A percentile compares a stretch with the other conserved stretches of the same genome.
Conservation (phyloP, 768 basidiomycete genomes). For the Phanerochaete sordida region DNA sequence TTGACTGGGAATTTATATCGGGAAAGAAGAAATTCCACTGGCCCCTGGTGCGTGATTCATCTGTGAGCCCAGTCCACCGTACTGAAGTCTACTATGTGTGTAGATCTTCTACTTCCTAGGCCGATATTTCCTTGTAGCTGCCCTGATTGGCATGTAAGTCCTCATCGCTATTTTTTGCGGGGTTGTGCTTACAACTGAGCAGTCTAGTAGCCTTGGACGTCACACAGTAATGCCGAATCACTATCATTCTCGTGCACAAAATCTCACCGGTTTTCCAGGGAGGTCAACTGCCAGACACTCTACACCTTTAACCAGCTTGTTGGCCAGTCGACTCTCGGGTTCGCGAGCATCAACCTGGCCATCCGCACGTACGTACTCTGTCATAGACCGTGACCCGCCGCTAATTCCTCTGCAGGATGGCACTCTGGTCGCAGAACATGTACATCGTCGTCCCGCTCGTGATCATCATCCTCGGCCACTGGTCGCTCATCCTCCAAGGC, state of each 20-base stretch:
- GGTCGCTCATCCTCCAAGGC: constrained; percentile 72
- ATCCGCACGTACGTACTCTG: constrained; percentile 37
- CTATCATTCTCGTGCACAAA: not conserved
- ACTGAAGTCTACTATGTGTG: not conserved
- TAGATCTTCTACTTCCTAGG: constrained; percentile 44
- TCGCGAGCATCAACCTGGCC: constrained; percentile 46
- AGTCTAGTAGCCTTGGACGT: constrained; percentile 37
- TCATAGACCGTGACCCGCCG: not conserved
- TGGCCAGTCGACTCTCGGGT: constrained; percentile 39
- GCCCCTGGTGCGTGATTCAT: constrained; percentile 41
- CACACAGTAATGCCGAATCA: constrained; percentile 20
- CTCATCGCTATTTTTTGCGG: not conserved
- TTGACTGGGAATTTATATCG: constrained; percentile 38
- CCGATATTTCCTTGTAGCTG: constrained; percentile 41
- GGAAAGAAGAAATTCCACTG: constrained; percentile 42
- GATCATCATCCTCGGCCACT: constrained; percentile 61
- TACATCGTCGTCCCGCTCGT: constrained; percentile 52
- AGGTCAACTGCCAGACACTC: constrained; percentile 41
- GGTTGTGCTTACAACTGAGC: not conserved
- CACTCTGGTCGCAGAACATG: constrained; percentile 62
- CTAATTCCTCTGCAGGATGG: constrained; percentile 43
- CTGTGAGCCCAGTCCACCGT: no score
- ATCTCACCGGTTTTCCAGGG: constrained; percentile 20
- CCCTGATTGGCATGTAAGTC: constrained; percentile 45
- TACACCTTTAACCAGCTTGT: constrained; percentile 35